Evolutionary conservation across 1,284 basidiomycete genomes (phyloP).

Genomic region (Ganoderma sinense): DNA sequence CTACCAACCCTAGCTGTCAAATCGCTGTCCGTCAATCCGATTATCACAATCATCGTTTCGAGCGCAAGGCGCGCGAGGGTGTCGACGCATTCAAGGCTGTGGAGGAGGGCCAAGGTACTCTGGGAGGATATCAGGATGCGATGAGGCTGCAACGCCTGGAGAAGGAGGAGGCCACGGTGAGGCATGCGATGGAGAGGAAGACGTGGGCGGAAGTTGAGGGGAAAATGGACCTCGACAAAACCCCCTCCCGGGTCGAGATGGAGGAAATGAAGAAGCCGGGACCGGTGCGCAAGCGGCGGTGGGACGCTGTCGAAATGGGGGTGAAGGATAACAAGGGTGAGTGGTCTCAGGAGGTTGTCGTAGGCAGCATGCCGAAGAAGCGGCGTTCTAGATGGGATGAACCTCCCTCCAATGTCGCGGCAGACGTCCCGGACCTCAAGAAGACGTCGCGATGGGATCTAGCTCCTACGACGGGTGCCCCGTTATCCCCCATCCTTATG

Average conservation of each 20-base stretch:
- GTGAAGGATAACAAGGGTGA: slow-evolving; percentile 66
- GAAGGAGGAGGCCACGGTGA: slow-evolving; percentile 91
- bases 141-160: slow-evolving; percentile 94
- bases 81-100: slow-evolving; percentile 78
- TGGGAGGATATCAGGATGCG: slow-evolving; percentile 94
- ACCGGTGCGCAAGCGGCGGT: slow-evolving; percentile 78
- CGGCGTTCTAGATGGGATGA: slow-evolving; percentile 95
- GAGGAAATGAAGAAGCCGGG: slow-evolving; percentile 61
- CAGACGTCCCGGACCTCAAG: slow-evolving; percentile 68
- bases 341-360: slow-evolving; percentile 77
- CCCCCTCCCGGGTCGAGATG: slow-evolving; percentile 78
- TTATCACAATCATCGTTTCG: slow-evolving; percentile 94
- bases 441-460: slow-evolving; percentile 95
- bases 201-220: slow-evolving; percentile 81
- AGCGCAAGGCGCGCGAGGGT: slow-evolving; percentile 79
- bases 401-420: slow-evolving; percentile 71
- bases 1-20: slow-evolving; percentile 91
- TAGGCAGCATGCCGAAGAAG: slow-evolving; percentile 83
- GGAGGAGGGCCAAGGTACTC: slow-evolving; percentile 70
- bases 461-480: slow-evolving; percentile 67
- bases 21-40: slow-evolving; percentile 94
- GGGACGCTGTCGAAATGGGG: slow-evolving; percentile 81
- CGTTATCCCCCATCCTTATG: slow-evolving; percentile 83
- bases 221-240: slow-evolving; percentile 88
- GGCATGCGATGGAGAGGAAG: slow-evolving; percentile 88